A percentile compares a stretch with the other conserved stretches of the same genome.
These are phyloP conservation scores for Platanthera zijinensis DNA, from an alignment of 106 monocot species.

Conservation along the genomic window DNA sequence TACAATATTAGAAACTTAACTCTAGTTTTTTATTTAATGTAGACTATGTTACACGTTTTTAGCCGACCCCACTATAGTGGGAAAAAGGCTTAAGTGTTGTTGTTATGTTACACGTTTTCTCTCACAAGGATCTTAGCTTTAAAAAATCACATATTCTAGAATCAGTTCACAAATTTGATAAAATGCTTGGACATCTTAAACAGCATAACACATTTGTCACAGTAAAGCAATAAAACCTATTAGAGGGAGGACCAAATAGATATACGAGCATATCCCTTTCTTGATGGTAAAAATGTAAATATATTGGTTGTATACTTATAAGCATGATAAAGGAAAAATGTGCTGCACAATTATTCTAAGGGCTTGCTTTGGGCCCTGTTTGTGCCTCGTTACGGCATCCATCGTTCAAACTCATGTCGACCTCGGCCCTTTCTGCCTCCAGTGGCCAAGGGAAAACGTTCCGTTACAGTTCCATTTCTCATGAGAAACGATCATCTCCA, in stretches of 20 bases:
- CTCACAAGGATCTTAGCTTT: not conserved
- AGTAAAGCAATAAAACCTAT: not conserved
- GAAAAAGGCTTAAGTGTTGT: too few species aligned
- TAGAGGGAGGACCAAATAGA: not conserved
- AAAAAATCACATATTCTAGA: not conserved
- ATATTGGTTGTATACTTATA: not conserved
- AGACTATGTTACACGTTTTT: not conserved
- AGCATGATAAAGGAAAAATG: not conserved
- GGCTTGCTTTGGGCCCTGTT: too few species aligned
- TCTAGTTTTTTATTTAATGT: not conserved
- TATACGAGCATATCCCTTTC: not conserved
- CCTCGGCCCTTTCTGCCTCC: too few species aligned
- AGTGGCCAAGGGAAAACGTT: too few species aligned
- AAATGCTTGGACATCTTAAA: not conserved
- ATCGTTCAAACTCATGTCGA: too few species aligned
- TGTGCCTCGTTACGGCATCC: too few species aligned
- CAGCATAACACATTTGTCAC: not conserved
- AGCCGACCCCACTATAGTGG: too few species aligned
- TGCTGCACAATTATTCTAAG: not conserved
- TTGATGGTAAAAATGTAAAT: not conserved
- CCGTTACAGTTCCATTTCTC: too few species aligned
- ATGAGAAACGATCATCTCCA: too few species aligned
- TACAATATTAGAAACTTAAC: not conserved
- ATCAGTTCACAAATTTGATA: not conserved
- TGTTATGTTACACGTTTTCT: not conserved